Evolutionary conservation across 2,329 filamentous ascomycete genomes (phyloP).

Genomic region (Zelopaecilomyces penicillatus): DNA sequence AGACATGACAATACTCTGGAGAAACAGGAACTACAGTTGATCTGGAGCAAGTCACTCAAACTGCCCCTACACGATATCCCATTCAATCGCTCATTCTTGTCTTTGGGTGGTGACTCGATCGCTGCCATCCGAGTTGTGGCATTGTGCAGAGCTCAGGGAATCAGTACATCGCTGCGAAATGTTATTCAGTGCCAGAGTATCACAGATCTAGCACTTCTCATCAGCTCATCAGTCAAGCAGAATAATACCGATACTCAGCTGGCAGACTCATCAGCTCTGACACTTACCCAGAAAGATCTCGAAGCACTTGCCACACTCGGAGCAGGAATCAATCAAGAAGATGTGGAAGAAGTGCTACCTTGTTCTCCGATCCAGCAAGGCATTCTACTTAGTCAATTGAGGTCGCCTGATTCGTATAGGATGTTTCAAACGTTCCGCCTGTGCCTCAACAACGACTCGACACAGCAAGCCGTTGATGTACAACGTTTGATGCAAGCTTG

Average conservation of each 20-base stretch:
- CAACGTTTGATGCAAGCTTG: not conserved
- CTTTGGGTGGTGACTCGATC: not conserved
- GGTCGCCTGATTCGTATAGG: not conserved
- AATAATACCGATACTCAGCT: too few species aligned
- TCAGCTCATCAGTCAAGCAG: too few species aligned
- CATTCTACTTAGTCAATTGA: constrained; percentile 8
- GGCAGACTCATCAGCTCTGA: not conserved
- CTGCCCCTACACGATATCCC: not conserved
- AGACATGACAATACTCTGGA: too few species aligned
- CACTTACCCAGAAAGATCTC: not conserved
- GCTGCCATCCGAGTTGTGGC: not conserved
- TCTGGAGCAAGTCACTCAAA: not conserved
- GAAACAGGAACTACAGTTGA: too few species aligned
- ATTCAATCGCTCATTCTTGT: not conserved
- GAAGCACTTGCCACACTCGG: not conserved
- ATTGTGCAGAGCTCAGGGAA: not conserved
- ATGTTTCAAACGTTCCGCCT: not conserved
- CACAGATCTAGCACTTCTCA: too few species aligned
- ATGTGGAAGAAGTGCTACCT: constrained; percentile 22
- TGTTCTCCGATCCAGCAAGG: constrained; percentile 21
- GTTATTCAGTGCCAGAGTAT: too few species aligned
- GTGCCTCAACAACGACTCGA: too few species aligned
- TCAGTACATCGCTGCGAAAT: too few species aligned
- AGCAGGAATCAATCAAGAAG: not conserved
- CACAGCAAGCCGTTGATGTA: not conserved